phyloP scores from a whole-genome alignment of 176 grass and related monocot species.

The Chloris gayana region DNA sequence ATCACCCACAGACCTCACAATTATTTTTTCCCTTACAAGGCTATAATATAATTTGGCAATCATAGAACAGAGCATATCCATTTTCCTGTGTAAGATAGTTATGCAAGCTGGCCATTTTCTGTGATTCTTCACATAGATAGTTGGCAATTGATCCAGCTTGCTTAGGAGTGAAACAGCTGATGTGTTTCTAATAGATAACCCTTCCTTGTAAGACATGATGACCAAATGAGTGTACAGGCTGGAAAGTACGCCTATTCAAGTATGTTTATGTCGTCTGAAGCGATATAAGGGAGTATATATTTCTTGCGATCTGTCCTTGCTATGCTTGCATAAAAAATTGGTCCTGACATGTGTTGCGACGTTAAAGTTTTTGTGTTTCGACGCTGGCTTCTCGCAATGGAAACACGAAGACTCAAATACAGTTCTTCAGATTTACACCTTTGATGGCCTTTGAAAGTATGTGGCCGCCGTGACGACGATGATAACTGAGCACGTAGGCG shows the following conservation, averaged over 20 bases:
- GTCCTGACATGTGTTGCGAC: fast-evolving
- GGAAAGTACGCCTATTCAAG: background rate
- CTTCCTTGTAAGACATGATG: constrained; percentile 7
- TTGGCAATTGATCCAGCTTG: too few species aligned
- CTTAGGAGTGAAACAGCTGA: too few species aligned
- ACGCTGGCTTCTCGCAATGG: too few species aligned
- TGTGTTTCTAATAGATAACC: too few species aligned
- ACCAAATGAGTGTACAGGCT: constrained; percentile 20
- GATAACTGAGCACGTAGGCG: too few species aligned
- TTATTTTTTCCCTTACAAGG: constrained; percentile 2
- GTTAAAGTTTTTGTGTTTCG: too few species aligned
- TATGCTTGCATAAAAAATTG: background rate
- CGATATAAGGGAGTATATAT: too few species aligned
- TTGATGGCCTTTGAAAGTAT: too few species aligned
- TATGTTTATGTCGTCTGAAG: background rate
- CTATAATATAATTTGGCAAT: background rate
- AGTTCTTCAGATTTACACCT: too few species aligned
- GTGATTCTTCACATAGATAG: background rate
- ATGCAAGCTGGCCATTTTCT: constrained; percentile 2
- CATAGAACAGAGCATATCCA: background rate
- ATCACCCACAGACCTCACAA: background rate
- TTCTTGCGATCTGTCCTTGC: background rate
- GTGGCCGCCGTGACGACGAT: too few species aligned
- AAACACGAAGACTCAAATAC: too few species aligned
- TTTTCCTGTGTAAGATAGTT: background rate